Evolutionary conservation across 2,329 filamentous ascomycete genomes (phyloP), one percentile per base, ranked within the genome.

Genomic region (Cercospora sesami): DNA sequence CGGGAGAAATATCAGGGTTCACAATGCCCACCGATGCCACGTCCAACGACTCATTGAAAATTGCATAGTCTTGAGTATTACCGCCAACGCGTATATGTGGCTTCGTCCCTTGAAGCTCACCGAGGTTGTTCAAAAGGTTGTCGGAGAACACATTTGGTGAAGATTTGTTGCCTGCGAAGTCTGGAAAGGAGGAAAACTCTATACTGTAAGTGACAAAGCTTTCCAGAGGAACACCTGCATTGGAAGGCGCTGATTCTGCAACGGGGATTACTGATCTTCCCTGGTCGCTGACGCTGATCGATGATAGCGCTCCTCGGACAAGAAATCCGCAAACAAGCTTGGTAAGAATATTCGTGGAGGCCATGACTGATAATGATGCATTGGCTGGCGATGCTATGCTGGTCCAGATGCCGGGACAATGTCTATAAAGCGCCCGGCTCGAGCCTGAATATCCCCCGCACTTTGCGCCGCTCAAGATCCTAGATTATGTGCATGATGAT

Each of bases 51-150:
- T 82, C 78, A 70, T 89, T 83, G 76, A 87, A 90, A 42, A 90
- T 80, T 5, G 86, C 86, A 70, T 86, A 88, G 78, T 90, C 87
- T 72, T 90, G 88, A 0, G 88, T 89, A 73, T 89, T 90, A n/a
- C 88, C 88, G 3, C 88, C 87, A 1, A 90, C 86, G 16, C 88
- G 81, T 65, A 90, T 85, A 71, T 86, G 82, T 1, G 88, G 88
- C 69, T 87, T 88, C 6, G 81, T 82, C 8, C 87, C 87, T 14
- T 80, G 81, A 3, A 88, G 73, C n/a, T 81, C 75, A 1, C 80
- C 84, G 21, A 90, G 73, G 66, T 88, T 89, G 33, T 84, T 81
- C 28, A 90, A 77, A 6, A 90, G 80, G 60, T 86, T 87, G 68
- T 88, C 82, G 0, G 87, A 89, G 76, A 87, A 90, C 0, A 75